Percentiles rank a stretch among this genome's conserved stretches.
Conservation (phyloP, 2,329 filamentous ascomycete genomes). For the Verticillium tricorpus region DNA sequence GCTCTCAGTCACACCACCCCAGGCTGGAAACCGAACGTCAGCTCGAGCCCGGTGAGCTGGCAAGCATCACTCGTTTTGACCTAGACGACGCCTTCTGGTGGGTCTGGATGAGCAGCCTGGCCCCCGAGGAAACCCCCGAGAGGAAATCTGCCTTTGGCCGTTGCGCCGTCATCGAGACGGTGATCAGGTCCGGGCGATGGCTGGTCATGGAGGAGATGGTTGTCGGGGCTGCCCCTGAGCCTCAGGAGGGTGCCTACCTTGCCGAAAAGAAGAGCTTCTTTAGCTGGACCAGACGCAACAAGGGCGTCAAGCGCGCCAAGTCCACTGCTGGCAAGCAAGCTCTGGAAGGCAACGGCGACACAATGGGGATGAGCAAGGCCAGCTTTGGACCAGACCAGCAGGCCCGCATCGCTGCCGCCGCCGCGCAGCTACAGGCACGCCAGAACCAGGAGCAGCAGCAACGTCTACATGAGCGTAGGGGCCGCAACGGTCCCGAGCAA, state of each 20-base stretch:
- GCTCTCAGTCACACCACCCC: slow-evolving; percentile 79
- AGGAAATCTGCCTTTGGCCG: slow-evolving; percentile 92
- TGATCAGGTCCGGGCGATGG: slow-evolving; percentile 78
- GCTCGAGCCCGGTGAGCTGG: slow-evolving; percentile 87
- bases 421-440: slow-evolving; percentile 72
- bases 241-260: slow-evolving; percentile 81
- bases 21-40: slow-evolving; percentile 63
- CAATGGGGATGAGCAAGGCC: slow-evolving; percentile 61
- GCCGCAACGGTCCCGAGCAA: slow-evolving; percentile 51
- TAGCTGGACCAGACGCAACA: slow-evolving; percentile 72
- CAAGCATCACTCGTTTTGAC: slow-evolving; percentile 80
- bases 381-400: slow-evolving; percentile 90
- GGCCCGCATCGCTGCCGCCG: slow-evolving; percentile 87
- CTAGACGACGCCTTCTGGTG: slow-evolving; percentile 98
- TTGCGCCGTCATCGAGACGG: slow-evolving; percentile 87
- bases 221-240: slow-evolving; percentile 83
- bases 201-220: slow-evolving; percentile 95
- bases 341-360: slow-evolving; percentile 37
- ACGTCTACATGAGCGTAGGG: slow-evolving; percentile 39
- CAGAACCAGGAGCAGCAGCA: slow-evolving; percentile 54
- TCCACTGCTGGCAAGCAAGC: slow-evolving; percentile 58
- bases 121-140: slow-evolving; percentile 77
- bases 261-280: slow-evolving; percentile 95
- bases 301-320: slow-evolving; percentile 60
- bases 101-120: slow-evolving; percentile 98